Base-by-base conservation (phyloP, 2,329 filamentous ascomycete species). In the Alternaria brassicicola region DNA sequence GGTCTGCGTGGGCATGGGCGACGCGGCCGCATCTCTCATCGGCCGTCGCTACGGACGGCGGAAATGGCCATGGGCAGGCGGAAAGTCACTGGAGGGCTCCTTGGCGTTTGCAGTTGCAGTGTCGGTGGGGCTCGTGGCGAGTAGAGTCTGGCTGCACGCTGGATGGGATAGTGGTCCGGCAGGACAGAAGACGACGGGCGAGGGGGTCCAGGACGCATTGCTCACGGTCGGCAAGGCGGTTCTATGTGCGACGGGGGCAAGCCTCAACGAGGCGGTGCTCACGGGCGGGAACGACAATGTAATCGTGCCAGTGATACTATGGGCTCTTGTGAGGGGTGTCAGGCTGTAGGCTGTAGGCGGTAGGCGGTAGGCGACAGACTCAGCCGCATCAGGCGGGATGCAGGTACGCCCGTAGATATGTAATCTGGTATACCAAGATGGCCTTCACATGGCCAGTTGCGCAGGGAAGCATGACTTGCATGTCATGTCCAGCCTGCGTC, bases 211-310 rank as follows among this genome's bases (percentile, higher is more conserved):
- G 12, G 66, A 57, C 33, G 64, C 59, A 23, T 31, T 68, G 1
- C 68, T 74, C 28, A 76, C 80, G 13, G 52, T 79, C 25, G 67
- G 66, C 17, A 95, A 94, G 72, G 87, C 89, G 10, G 81, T 83
- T 4, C 72, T 91, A 46, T 96, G 93, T 64, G 93, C 91, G 5
- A 62, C 50, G 8, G 86, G 93, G 57, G 92, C 93, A 26, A 97
- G 93, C 77, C 83, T 97, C 67, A 96, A 95, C 51, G 95, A 99
- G 80, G 93, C 95, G 25, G 94, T 97, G 45, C 80, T 99, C 63
- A 98, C 95, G 13, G 95, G 95, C 2, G 95, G 94, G 28, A 99
- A 99, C 78, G 95, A 99, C 82, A 99, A 99, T 82, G 95, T 99
- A 17, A 89, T 98, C 63, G 94, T 98, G 63, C 95, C 95, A 4